Percentiles rank a stretch among this genome's conserved stretches.
These are phyloP conservation scores for Beauveria pseudobassiana DNA, from an alignment of 2,329 filamentous ascomycete species.

Conservation along the genomic window DNA sequence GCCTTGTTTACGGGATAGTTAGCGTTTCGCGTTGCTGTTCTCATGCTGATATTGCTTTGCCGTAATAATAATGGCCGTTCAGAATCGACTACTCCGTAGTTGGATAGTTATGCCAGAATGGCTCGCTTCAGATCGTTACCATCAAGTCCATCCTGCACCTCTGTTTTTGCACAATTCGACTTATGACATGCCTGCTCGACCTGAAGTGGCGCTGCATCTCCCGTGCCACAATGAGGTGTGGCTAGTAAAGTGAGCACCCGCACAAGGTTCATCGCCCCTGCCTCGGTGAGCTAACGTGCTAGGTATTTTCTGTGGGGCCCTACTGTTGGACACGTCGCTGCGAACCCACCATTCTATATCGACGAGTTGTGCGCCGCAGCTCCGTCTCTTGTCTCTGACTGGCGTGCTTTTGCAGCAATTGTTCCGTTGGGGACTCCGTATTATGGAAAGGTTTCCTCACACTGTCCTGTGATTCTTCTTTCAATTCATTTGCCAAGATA, in stretches of 20 bases:
- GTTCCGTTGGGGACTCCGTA: background rate
- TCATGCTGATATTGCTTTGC: background rate
- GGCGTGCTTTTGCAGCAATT: background rate
- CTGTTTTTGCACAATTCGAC: background rate
- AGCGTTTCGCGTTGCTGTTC: background rate
- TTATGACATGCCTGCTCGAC: background rate
- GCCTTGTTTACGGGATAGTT: background rate
- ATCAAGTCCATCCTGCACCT: background rate
- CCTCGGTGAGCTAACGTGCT: background rate
- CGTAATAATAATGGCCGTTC: background rate
- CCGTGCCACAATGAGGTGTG: background rate
- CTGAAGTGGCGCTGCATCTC: background rate
- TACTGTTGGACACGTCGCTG: slow-evolving; percentile 6
- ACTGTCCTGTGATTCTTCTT: background rate
- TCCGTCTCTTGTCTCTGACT: background rate
- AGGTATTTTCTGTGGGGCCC: background rate
- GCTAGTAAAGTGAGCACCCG: background rate
- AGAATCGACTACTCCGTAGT: background rate
- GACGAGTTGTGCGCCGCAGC: background rate
- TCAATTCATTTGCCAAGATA: background rate
- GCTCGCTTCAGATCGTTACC: background rate
- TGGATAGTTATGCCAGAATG: background rate
- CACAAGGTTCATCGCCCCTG: background rate
- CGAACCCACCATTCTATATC: slow-evolving; percentile 2
- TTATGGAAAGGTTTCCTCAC: background rate